Evolutionary conservation across 306 rosid genomes (phyloP).

Genomic region (Ceratonia siliqua): DNA sequence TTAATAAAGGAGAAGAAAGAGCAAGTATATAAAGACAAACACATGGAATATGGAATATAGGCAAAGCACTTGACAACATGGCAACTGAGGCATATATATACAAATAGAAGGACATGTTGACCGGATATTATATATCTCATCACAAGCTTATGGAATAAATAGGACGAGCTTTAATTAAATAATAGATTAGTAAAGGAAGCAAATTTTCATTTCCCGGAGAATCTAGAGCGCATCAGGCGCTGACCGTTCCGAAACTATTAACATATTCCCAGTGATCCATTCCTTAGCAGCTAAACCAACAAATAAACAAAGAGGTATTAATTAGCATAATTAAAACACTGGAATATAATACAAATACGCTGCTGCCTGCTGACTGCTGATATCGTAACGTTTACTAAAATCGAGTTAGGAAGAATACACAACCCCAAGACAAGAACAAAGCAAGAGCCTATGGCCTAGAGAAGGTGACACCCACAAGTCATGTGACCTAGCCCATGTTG

Average conservation of each 20-base stretch:
- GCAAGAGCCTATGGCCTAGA: constrained; percentile 39
- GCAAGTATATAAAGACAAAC: too few relatives aligned
- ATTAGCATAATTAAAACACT: constrained; percentile 45
- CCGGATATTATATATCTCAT: constrained; percentile 54
- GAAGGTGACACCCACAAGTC: constrained; percentile 66
- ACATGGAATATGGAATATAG: constrained; percentile 70
- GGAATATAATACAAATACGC: constrained; percentile 25
- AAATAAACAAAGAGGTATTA: constrained; percentile 26
- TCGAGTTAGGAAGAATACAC: constrained; percentile 1
- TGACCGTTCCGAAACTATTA: constrained; percentile 84
- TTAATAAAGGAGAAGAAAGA: too few relatives aligned
- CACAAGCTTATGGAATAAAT: constrained; percentile 39
- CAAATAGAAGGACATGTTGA: constrained; percentile 92
- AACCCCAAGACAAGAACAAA: constrained; percentile 47
- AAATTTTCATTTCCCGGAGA: constrained; percentile 77
- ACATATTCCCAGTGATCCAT: constrained; percentile 41
- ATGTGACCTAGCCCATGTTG: constrained; percentile 73
- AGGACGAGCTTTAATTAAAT: constrained; percentile 11
- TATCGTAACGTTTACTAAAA: neutral
- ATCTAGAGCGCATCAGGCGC: constrained; percentile 99
- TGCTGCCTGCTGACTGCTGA: too few relatives aligned
- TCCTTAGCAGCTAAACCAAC: constrained; percentile 36
- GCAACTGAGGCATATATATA: constrained; percentile 61
- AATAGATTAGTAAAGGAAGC: constrained; percentile 21
- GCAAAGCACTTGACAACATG: constrained; percentile 68